These are phyloP conservation scores for Paraurostyla sp. DNA, from an alignment of 73 alveolate genomes.

Conservation along the genomic window DNA sequence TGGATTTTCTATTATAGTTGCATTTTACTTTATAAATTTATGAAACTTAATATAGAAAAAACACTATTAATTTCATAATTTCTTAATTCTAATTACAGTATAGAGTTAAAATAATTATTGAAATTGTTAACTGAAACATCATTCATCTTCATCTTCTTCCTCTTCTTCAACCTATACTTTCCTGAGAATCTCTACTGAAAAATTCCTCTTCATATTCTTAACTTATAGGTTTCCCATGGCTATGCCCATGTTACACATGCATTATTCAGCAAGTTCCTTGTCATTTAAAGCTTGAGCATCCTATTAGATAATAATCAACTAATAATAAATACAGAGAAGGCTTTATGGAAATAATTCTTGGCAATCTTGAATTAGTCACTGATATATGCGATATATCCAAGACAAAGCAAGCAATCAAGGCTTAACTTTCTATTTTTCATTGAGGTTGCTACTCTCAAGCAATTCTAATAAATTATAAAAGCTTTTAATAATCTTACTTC, in stretches of 20 bases:
- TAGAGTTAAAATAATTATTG: too few relatives aligned
- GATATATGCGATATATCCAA: conserved; percentile 61
- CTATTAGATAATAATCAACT: not conserved
- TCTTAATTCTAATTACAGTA: too few relatives aligned
- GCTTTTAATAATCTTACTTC: conserved; percentile 34
- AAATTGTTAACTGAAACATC: too few relatives aligned
- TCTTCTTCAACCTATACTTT: not conserved
- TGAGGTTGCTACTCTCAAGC: conserved; percentile 56
- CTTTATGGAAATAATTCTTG: conserved; percentile 63
- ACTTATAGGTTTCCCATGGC: conserved; percentile 47
- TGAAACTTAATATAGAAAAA: too few relatives aligned
- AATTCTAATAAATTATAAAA: conserved; percentile 66
- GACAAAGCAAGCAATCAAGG: conserved; percentile 73
- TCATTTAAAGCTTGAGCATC: conserved; percentile 6
- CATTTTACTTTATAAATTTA: too few relatives aligned
- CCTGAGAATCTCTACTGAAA: not conserved
- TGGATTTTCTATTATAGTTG: too few relatives aligned
- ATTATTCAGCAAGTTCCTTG: conserved; percentile 32
- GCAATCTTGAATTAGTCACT: conserved; percentile 60
- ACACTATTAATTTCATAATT: too few relatives aligned
- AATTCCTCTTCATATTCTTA: conserved; percentile 13
- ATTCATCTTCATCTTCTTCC: not conserved
- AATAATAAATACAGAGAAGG: not conserved
- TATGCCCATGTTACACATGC: conserved; percentile 43
- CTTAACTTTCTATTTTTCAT: conserved; percentile 46